A percentile compares a stretch with the other conserved stretches of the same genome.
These are phyloP conservation scores for Angomonas deanei DNA, from an alignment of 208 protist species.

Conservation along the genomic window DNA sequence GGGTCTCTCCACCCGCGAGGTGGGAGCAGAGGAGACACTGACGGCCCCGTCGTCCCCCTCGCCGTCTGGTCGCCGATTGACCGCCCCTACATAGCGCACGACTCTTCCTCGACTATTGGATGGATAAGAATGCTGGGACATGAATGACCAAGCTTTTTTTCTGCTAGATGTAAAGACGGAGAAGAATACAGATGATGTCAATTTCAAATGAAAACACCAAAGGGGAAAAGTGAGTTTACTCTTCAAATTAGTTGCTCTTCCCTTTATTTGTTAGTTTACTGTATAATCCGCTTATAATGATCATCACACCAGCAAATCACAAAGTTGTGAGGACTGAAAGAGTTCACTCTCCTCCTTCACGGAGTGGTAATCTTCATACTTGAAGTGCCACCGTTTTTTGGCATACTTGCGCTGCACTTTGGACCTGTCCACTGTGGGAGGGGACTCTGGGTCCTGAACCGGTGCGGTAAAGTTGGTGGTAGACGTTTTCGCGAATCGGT, in stretches of 20 bases:
- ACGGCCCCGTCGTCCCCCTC: too few species aligned
- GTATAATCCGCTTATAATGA: too few species aligned
- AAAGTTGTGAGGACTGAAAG: constrained; percentile 26
- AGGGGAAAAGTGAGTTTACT: neutral
- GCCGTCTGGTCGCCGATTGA: too few species aligned
- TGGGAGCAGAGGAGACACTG: neutral
- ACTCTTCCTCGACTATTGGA: neutral
- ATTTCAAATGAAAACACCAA: neutral
- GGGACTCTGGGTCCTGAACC: too few species aligned
- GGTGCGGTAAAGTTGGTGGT: too few species aligned
- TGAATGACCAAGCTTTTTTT: neutral
- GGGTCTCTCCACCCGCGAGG: neutral
- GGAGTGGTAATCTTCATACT: constrained; percentile 35
- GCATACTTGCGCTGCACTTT: constrained; percentile 30
- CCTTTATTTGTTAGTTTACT: too few species aligned
- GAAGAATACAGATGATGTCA: neutral
- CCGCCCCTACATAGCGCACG: neutral
- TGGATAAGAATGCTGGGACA: neutral
- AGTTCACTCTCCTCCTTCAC: constrained; percentile 23
- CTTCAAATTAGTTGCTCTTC: too few species aligned
- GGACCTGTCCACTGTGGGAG: too few species aligned
- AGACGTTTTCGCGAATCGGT: constrained; percentile 33
- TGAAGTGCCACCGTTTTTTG: constrained; percentile 23
- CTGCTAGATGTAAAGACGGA: neutral
- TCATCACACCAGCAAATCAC: constrained; percentile 2